phyloP scores from a whole-genome alignment of 495 filamentous ascomycete genomes.

The Lasiosphaeria hispida region DNA sequence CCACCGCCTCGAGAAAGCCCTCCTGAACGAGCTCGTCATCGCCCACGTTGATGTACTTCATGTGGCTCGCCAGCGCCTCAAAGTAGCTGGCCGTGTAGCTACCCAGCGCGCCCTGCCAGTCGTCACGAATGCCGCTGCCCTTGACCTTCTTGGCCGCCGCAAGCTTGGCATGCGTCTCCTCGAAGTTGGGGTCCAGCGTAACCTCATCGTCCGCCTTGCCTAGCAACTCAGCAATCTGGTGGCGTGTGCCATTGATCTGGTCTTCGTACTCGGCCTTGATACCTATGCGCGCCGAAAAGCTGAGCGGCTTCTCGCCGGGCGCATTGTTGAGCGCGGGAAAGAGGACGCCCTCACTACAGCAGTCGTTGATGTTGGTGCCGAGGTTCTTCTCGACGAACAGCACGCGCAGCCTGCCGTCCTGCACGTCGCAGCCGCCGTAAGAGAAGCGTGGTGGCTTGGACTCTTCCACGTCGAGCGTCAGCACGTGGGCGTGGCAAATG shows the following conservation, averaged over 20 bases:
- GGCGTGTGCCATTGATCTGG: slow-evolving; percentile 32
- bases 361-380: slow-evolving; percentile 44
- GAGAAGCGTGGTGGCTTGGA: slow-evolving; percentile 33
- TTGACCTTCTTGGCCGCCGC: slow-evolving; percentile 23
- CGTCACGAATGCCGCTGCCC: slow-evolving; percentile 29
- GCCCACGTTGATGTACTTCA: slow-evolving; percentile 42
- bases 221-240: slow-evolving; percentile 39
- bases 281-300: slow-evolving; percentile 41
- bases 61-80: slow-evolving; percentile 36
- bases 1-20: slow-evolving; percentile 44
- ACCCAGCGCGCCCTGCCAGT: slow-evolving; percentile 44
- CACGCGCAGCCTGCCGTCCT: slow-evolving; percentile 46
- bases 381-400: slow-evolving; percentile 44
- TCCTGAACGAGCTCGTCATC: slow-evolving; percentile 48
- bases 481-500: slow-evolving; percentile 41
- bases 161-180: slow-evolving; percentile 49
- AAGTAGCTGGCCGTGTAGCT: slow-evolving; percentile 38
- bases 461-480: slow-evolving; percentile 49
- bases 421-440: slow-evolving; percentile 46
- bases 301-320: slow-evolving; percentile 35
- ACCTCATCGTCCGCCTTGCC: slow-evolving; percentile 36
- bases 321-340: slow-evolving; percentile 44
- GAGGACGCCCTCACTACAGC: slow-evolving; percentile 35
- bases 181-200: slow-evolving; percentile 45
- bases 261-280: slow-evolving; percentile 47